Percentiles rank a stretch among this genome's conserved stretches.
Evolutionary conservation across 2,329 filamentous ascomycete species (phyloP).

Genomic region (Penicillium thymicola): DNA sequence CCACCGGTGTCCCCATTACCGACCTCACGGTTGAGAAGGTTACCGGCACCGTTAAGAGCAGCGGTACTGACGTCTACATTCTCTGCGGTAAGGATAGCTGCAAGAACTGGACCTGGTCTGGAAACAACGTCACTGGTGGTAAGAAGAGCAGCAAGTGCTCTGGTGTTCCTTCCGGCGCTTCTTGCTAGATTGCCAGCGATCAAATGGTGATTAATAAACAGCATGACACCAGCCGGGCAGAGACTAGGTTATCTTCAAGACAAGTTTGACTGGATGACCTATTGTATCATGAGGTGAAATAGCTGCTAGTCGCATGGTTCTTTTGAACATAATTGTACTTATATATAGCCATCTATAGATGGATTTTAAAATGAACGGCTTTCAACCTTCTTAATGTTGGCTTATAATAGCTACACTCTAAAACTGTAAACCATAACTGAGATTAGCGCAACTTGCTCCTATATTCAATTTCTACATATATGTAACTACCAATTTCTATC

Average conservation of each 20-base stretch:
- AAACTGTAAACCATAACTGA: background rate
- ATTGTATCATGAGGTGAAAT: background rate
- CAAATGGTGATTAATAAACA: background rate
- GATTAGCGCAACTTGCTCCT: background rate
- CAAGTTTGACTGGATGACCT: background rate
- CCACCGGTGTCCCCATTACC: constrained; percentile 41
- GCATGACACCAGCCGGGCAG: background rate
- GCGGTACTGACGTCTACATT: constrained; percentile 49
- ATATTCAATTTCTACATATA: too few species aligned
- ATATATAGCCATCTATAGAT: background rate
- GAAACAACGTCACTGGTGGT: constrained; percentile 52
- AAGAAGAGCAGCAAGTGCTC: constrained; percentile 43
- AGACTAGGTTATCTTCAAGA: background rate
- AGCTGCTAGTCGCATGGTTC: background rate
- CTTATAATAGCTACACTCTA: background rate
- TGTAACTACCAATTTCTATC: background rate
- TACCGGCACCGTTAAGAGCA: constrained; percentile 35
- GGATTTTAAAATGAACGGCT: background rate
- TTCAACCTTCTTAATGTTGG: background rate
- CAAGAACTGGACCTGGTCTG: constrained; percentile 54
- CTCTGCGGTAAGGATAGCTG: constrained; percentile 54
- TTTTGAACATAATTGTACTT: background rate
- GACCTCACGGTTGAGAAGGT: constrained; percentile 38
- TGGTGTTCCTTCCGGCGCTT: constrained; percentile 36
- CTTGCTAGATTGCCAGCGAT: constrained; percentile 26